Evolutionary conservation across 2,329 filamentous ascomycete species (phyloP), one percentile per base, ranked within the genome.

Genomic region (Dactylonectria macrodidyma): DNA sequence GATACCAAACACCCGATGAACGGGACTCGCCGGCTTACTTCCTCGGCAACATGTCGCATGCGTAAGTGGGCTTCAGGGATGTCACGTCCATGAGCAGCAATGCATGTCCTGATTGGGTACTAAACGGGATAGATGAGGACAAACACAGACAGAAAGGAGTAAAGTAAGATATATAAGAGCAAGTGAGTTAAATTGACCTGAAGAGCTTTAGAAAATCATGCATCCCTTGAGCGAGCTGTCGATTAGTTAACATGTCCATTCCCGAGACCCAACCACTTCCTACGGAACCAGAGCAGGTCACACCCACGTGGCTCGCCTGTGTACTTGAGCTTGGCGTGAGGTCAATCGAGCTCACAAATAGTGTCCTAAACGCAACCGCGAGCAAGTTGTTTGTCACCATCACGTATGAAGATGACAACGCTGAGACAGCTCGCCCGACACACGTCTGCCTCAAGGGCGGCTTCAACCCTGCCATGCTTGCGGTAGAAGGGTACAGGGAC

Each of bases 391-490:
- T 59, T 19, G 16, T 59, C 44, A 38, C 44, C 12, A n/a, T 59
- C 26, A 38, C 56, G 10, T 59, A 48, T 26, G 44, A 41, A 38
- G 46, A 50, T 16, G 44, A 48, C 6, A 26, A 48, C 16, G 41
- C 33, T 16, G 16, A 11, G 16, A 7, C 30, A 2, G 19, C 34
- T 47, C 44, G 30, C 3, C 46, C 57, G 3, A 59, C 57, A 5
- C 16, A 50, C 14, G 33, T 59, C 44, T 59, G 46, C 46, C 30
- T 59, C 30, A 51, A 59, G 46, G 57, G 57, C 11, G 57, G 46
- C 30, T 59, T 59, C 46, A 59, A 51, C 30, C 46, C 57, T 8
- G 57, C 44, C 33, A 34, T 63, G 54, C 54, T 63, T 24, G 59
- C 41, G 6, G 16, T 55, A 7, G 33, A 47, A 44, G n/a, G 30